Percentiles rank a stretch among this genome's conserved stretches.
Evolutionary conservation across 2,329 filamentous ascomycete species (phyloP).

Genomic region (Exophiala spinifera): DNA sequence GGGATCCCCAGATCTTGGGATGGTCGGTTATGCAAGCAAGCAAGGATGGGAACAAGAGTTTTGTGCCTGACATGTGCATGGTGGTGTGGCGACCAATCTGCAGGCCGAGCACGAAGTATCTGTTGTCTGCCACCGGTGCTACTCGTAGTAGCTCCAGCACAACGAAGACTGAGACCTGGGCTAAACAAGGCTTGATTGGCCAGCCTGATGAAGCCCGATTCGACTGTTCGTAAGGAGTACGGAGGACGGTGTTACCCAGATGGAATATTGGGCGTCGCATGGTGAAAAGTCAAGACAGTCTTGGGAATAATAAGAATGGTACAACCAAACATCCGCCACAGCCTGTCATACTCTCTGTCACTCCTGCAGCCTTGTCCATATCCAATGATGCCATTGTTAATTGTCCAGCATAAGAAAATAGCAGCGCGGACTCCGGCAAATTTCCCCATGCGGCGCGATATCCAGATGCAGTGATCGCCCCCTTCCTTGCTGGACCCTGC

Average conservation of each 20-base stretch:
- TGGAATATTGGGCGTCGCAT: too few species aligned
- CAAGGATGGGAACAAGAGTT: neutral
- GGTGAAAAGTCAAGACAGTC: too few species aligned
- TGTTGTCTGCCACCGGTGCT: too few species aligned
- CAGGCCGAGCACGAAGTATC: too few species aligned
- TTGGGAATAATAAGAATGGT: too few species aligned
- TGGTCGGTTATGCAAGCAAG: conserved; percentile 5
- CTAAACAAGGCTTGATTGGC: neutral
- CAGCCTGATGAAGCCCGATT: neutral
- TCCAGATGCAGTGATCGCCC: neutral
- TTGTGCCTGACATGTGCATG: neutral
- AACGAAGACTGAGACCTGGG: too few species aligned
- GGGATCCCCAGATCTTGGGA: neutral
- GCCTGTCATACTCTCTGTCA: neutral
- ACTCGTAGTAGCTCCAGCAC: too few species aligned
- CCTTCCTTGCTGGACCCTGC: neutral
- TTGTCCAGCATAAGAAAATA: neutral
- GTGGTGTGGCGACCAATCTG: too few species aligned
- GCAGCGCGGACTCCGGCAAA: conserved; percentile 4
- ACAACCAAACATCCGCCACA: neutral
- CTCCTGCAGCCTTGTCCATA: too few species aligned
- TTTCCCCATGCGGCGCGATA: conserved; percentile 1
- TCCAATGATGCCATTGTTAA: too few species aligned
- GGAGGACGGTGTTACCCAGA: too few species aligned
- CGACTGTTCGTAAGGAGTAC: neutral